A percentile compares a stretch with the other conserved stretches of the same genome.
Conservation (phyloP, 345 rosid species). For the Populus euphratica region DNA sequence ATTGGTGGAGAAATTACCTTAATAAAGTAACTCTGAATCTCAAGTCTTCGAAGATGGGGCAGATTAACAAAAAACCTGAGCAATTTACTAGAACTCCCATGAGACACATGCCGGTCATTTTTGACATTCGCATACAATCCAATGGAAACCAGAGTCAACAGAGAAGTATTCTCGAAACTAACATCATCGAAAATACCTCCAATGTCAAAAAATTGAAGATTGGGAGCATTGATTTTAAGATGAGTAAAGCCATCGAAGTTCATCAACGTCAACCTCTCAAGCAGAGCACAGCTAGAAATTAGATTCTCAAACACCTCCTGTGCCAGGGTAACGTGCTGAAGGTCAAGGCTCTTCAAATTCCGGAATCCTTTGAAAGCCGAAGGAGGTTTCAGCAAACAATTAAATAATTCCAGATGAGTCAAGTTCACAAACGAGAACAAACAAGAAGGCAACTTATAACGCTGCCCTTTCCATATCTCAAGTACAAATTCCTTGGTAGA, state of each 20-base stretch:
- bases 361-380: slow-evolving; percentile 48
- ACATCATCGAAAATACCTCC: slow-evolving; percentile 60
- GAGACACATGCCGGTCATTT: slow-evolving; percentile 23
- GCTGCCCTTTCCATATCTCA: slow-evolving; percentile 71
- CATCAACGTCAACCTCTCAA: slow-evolving; percentile 62
- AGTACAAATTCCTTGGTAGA: slow-evolving; percentile 55
- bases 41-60: slow-evolving; percentile 63
- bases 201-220: slow-evolving; percentile 59
- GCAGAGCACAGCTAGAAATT: slow-evolving; percentile 49
- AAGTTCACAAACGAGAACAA: slow-evolving; percentile 46
- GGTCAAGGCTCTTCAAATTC: slow-evolving; percentile 65
- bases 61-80: slow-evolving; percentile 58
- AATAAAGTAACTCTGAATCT: slow-evolving; percentile 62
- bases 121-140: slow-evolving; percentile 47
- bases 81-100: slow-evolving; percentile 44
- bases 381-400: slow-evolving; percentile 63
- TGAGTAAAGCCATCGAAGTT: slow-evolving; percentile 57
- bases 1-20: slow-evolving; percentile 37
- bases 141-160: slow-evolving; percentile 49
- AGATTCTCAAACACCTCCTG: slow-evolving; percentile 56
- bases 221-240: slow-evolving; percentile 56
- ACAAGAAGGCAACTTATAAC: slow-evolving; percentile 58
- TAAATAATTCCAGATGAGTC: slow-evolving; percentile 61
- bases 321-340: slow-evolving; percentile 57
- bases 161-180: slow-evolving; percentile 37